Evolutionary conservation across 805 yeast genomes (phyloP), one percentile per base, ranked within the genome.

Genomic region (Jamesozyma lodderae): DNA sequence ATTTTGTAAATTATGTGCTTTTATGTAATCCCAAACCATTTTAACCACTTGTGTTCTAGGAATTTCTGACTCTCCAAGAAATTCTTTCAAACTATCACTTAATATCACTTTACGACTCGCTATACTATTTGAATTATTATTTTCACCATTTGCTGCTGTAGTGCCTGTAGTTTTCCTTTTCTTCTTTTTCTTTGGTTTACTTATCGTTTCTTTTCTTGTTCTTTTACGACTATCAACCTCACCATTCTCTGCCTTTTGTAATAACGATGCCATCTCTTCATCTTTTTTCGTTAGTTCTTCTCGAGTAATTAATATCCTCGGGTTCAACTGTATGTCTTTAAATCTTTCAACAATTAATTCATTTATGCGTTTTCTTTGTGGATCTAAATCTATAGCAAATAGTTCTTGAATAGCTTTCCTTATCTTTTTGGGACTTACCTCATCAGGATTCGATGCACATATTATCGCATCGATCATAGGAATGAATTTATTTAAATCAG

Each of bases 401-500:
- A 84, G 63, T 43, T 74, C 82, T 53, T 79, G 85, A n/a, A 84
- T 51, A 0, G 88, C 90, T 42, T 70, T 68, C 43, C 94, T 65
- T 18, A 84, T 74, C 53, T 73, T 72, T 56, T 80, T 81, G 6
- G 81, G 86, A 0, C 88, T 75, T 13, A 83, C 75, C 43, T 72
- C 68, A 42, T 79, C 79, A 23, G 81, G 66, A 49, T 83, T 81
- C 1, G 88, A 75, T 6, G 75, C 87, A 35, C 78, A 65, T 26
- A 84, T 60, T 9, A 84, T 81, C 1, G 94, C 86, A 54, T 80
- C 87, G 26, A 81, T 77, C 44, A 79, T 75, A 3, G 85, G 81
- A 6, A 69, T 59, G 45, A 72, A 78, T 41, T 68, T 61, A 5
- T 58, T 37, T 15, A 46, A 25, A 11, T 41, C 40, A 6, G n/a